A percentile compares a stretch with the other conserved stretches of the same genome.
Evolutionary conservation across 164 flowering plant species (phyloP).

Genomic region (Echeveria elegans): DNA sequence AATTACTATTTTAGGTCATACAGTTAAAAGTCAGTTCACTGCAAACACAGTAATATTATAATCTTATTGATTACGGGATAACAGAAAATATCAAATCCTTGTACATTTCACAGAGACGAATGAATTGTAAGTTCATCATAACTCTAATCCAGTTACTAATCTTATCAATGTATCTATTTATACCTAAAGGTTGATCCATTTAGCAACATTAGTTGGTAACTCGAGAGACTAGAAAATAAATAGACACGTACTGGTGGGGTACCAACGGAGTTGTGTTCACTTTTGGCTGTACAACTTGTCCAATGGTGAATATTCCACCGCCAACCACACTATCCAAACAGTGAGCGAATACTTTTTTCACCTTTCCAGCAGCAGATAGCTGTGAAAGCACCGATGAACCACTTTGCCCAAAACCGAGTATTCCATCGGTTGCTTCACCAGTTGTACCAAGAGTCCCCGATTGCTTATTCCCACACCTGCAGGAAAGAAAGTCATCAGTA

Average conservation of each 20-base stretch:
- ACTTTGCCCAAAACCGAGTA: constrained; percentile 90
- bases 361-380: constrained; percentile 68
- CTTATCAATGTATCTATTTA: neutral
- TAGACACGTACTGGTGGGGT: constrained; percentile 62
- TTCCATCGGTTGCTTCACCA: constrained; percentile 77
- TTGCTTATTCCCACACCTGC: constrained; percentile 76
- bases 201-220: no score
- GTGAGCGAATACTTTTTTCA: constrained; percentile 74
- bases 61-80: neutral
- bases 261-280: constrained; percentile 69
- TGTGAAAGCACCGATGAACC: constrained; percentile 88
- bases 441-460: constrained; percentile 66
- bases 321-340: constrained; percentile 73
- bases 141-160: neutral
- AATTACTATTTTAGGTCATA: neutral
- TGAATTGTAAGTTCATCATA: neutral
- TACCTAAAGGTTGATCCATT: neutral
- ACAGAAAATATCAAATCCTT: neutral
- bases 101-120: neutral
- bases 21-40: neutral
- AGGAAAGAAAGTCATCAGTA: neutral
- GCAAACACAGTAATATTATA: neutral
- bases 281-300: constrained; percentile 73
- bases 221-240: neutral
- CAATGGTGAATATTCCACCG: constrained; percentile 94